These are phyloP conservation scores for Ceriops decandra DNA, from an alignment of 345 rosid genomes.

Conservation along the genomic window DNA sequence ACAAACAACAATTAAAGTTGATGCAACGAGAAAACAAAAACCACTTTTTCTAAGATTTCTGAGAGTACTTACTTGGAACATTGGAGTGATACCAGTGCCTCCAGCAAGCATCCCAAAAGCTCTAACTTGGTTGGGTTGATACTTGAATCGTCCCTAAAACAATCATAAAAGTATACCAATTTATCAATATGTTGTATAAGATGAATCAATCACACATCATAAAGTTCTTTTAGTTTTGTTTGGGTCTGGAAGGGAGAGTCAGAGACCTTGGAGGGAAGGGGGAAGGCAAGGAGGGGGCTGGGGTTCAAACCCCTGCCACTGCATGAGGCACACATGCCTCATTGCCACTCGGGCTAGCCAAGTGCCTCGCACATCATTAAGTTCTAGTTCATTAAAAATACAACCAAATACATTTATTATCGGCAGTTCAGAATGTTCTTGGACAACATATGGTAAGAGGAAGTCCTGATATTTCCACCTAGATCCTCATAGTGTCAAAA, in stretches of 20 bases:
- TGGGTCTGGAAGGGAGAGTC: too few species aligned
- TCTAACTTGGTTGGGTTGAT: constrained; percentile 30
- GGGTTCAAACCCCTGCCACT: too few species aligned
- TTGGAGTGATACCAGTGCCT: constrained; percentile 34
- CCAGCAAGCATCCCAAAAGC: constrained; percentile 34
- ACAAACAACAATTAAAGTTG: neutral
- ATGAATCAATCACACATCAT: too few species aligned
- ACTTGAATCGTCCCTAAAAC: constrained; percentile 29
- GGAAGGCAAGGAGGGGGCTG: too few species aligned
- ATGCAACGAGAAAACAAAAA: neutral
- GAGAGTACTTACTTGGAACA: constrained; percentile 25
- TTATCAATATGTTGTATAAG: neutral
- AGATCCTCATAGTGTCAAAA: neutral
- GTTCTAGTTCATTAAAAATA: neutral
- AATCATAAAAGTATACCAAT: neutral
- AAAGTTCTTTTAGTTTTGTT: too few species aligned
- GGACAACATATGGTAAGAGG: neutral
- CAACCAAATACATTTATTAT: neutral
- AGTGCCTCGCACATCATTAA: too few species aligned
- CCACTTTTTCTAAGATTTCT: neutral
- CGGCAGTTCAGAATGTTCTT: neutral
- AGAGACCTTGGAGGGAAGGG: too few species aligned
- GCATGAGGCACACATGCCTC: too few species aligned
- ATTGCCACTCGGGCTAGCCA: too few species aligned
- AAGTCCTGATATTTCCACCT: neutral